Evolutionary conservation across 306 rosid species (phyloP), one percentile per base, ranked within the genome.

Genomic region (Vigna radiata): DNA sequence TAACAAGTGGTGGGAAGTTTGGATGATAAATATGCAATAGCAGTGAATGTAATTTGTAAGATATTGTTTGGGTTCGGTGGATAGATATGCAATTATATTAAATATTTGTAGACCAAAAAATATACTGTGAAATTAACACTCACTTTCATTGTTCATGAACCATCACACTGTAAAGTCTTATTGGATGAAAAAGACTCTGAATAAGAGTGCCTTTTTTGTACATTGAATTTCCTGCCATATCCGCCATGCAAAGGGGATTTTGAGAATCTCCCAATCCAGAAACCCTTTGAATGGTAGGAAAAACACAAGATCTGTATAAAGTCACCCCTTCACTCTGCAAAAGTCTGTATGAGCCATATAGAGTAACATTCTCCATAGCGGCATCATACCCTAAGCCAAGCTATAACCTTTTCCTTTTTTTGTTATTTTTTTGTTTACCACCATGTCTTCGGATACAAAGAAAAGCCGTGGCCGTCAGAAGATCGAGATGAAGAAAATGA

Each of bases 401-500:
- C 61, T 21, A 10, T 4, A 19, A 9, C 2, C 0, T 37, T 50
- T 11, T 2, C 8, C 7, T 11, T 2, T 36, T 33, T 36, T 36
- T 36, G 8, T 36, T 36, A 5, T 36, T 72, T 31, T 2, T 29
- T 8, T 4, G 8, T 54, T 1, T 37, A 12, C 29, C 68, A 3
- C 18, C 10, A 76, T 77, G 85, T 54, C 12, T 41, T 41, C 80
- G 0, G 67, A 1, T 3, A 1, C 21, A 41, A 81, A 48, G 65
- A 73, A 9, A 16, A 56, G 79, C 1, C 65, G n/a, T 10, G 88
- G 88, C 5, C 78, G 82, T 3, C 79, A 82, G 71, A 85, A 64
- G 77, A 75, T 85, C 0, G 82, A 82, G 43, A 78, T 85, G 73
- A 82, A 85, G 53, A 85, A 85, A 29, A 85, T 85, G 82, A 72